Conservation (phyloP, 2,329 filamentous ascomycete species). For the Uncinocarpus reesii region DNA sequence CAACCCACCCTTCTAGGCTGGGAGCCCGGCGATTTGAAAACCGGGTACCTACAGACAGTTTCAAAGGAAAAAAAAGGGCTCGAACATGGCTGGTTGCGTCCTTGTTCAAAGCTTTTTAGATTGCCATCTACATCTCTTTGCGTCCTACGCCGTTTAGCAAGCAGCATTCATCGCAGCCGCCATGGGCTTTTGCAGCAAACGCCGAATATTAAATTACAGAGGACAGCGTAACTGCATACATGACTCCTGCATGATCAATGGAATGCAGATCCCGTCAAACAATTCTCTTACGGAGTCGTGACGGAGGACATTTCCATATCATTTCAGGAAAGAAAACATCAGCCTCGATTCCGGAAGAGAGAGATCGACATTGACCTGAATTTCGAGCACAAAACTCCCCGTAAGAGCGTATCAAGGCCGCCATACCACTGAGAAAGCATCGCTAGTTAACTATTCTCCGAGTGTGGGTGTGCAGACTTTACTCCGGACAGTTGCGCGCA, state of each 20-base stretch:
- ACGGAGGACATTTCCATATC: background rate
- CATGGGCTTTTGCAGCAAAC: background rate
- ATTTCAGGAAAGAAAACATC: too few species aligned
- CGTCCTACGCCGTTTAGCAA: too few species aligned
- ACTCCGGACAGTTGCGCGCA: too few species aligned
- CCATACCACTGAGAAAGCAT: background rate
- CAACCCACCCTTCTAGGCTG: background rate
- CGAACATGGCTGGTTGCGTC: background rate
- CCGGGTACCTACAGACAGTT: constrained; percentile 8
- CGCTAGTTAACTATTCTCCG: background rate
- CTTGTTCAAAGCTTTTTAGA: background rate
- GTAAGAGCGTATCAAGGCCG: background rate
- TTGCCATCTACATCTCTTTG: too few species aligned
- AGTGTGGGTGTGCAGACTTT: background rate
- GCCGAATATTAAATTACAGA: background rate
- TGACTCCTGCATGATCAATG: constrained; percentile 9
- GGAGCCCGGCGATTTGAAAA: background rate
- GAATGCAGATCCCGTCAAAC: constrained; percentile 11
- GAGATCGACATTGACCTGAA: background rate
- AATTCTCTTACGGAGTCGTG: background rate
- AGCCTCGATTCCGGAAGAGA: background rate
- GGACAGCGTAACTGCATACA: background rate
- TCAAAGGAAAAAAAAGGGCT: background rate
- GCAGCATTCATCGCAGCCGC: background rate
- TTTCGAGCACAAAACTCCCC: background rate